Evolutionary conservation across 257 asterid genomes (phyloP), one percentile per base, ranked within the genome.

Genomic region (Nicotiana obtusifolia): DNA sequence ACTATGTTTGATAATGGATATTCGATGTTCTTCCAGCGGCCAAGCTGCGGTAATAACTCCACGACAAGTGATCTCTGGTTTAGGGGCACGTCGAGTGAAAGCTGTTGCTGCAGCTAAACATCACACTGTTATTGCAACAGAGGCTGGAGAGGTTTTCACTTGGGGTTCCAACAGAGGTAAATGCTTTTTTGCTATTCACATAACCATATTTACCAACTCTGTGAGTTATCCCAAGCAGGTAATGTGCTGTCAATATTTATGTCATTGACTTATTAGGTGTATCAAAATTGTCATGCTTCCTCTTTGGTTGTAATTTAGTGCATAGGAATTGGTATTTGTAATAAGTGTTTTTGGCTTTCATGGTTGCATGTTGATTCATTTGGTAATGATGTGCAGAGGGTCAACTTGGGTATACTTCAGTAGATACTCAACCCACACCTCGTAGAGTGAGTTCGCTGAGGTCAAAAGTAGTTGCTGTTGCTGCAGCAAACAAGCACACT

Each of bases 111-210:
- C 98, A 77, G 99, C 98, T 85, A 96, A 96, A 88, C 99, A 96
- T 89, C 99, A 96, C 88, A 93, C 98, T 76, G 92, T 94, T 89
- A 94, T 92, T 86, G 93, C 94, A 14, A 93, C 99, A 10, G 96
- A 96, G 85, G 89, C 95, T 81, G 99, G 98, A 77, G 99, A 96
- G 83, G 97, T 96, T 78, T 93, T 96, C 81, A 93, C 98, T 35
- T 96, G 99, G 99, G 99, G 99, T 82, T 96, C 98, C 33, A 96
- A 96, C 86, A 93, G 99, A 96, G 99, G 99, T 96, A 88, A 82
- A 22, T 2, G 24, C 14, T 49, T 80, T 37, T 49, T 33, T 28
- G 52, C 49, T 80, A 22, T 31, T 78, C 78, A 22, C 9, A 73
- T 47, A 22, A 31, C 61, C 22, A 47, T 11, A 22, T 73, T 22